Evolutionary conservation across 169 alveolate genomes (phyloP).

Genomic region (Eimeria brunetti): DNA sequence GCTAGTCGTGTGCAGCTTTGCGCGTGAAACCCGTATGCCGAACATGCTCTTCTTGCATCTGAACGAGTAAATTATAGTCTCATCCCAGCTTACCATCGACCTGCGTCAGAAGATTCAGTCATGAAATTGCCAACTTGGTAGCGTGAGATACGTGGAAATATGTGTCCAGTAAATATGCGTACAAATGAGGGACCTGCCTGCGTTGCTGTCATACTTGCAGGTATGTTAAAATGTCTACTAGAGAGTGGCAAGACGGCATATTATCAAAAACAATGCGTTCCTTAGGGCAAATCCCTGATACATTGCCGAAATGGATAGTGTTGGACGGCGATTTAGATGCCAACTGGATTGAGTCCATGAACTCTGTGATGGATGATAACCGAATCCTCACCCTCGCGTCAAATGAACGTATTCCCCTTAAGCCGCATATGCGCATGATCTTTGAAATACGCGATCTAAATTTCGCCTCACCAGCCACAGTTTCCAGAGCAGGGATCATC

Average conservation of each 20-base stretch:
- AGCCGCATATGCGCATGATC: conserved; percentile 96
- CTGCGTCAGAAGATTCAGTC: neutral
- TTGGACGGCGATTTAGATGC: conserved; percentile 97
- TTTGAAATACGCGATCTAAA: conserved; percentile 98
- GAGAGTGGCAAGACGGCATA: conserved; percentile 97
- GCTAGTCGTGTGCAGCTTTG: neutral
- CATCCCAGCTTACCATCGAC: neutral
- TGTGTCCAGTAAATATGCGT: neutral
- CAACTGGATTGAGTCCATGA: conserved; percentile 98
- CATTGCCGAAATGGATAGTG: conserved; percentile 95
- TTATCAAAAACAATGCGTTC: conserved; percentile 94
- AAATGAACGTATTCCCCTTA: conserved; percentile 96
- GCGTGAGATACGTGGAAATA: neutral
- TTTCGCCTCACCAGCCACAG: conserved; percentile 98
- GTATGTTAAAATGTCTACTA: conserved; percentile 92
- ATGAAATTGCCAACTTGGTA: neutral
- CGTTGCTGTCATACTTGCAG: conserved; percentile 42
- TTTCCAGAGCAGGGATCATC: conserved; percentile 97
- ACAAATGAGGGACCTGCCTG: neutral
- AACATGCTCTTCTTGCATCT: neutral
- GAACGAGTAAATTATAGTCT: neutral
- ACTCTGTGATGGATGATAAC: conserved; percentile 98
- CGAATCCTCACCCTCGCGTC: conserved; percentile 96
- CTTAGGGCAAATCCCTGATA: conserved; percentile 91
- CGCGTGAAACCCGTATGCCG: neutral